Evolutionary conservation across 257 asterid species (phyloP), one percentile per base, ranked within the genome.

Genomic region (Cinchona pubescens): DNA sequence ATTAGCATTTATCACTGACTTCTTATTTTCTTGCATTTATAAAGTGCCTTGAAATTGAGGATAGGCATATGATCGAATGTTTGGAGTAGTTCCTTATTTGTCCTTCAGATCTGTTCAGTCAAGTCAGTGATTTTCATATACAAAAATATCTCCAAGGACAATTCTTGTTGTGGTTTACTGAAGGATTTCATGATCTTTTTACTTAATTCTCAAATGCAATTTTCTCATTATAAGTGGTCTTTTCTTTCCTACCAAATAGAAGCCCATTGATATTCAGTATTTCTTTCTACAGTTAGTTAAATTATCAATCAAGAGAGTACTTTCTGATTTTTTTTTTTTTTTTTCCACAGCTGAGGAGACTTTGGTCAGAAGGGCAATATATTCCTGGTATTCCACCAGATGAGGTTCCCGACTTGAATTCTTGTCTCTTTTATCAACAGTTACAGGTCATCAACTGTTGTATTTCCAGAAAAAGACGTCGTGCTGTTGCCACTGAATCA

Each of bases 361-460:
- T 90, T 78, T 95, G 98, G 99, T 91, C 85, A 62, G 98, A 91
- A 79, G 96, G 89, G 81, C 94, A 90, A 76, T 91, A 92, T 84
- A 85, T 95, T 77, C 99, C 98, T 64, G 98, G 98, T 73, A 87
- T 95, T 82, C 96, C 98, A n/a, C 85, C 79, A 45, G 97, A 90
- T 78, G 88, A 85, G 81, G 75, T 87, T 78, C 99, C 99, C 51
- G 97, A 95, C 88, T 83, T 95, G 77, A 92, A 91, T 84, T 86
- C 93, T 10, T 95, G 99, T 80, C 93, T 95, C 79, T 78, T 95
- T 78, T 88, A 92, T 86, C 98, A 95, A 85, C 99, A 92, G 83
- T 84, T 92, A 75, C 99, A 95, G 88, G 96, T 95, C 88, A 91
- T 95, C 80, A 95, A 95, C 88, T 81, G 97, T 81, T 95, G 99